phyloP scores from a whole-genome alignment of 75 land plant species.

The Azolla pinnata region DNA sequence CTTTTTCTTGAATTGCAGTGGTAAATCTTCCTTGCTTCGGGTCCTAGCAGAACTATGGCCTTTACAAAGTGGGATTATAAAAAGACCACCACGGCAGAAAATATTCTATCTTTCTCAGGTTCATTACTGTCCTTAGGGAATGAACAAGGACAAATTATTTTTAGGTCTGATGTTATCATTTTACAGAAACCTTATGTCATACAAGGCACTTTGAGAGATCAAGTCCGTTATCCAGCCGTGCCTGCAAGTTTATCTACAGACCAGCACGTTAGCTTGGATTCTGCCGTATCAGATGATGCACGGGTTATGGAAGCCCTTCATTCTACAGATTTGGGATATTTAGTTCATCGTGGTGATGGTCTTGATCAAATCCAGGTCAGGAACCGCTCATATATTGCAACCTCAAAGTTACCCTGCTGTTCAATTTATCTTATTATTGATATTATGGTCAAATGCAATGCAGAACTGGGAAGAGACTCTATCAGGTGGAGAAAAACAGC shows the following conservation, averaged over 20 bases:
- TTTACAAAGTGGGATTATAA: slow-evolving; percentile 35
- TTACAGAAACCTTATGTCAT: slow-evolving; percentile 36
- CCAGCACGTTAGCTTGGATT: slow-evolving; percentile 3
- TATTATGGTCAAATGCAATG: background rate
- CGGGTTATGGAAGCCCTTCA: slow-evolving; percentile 26
- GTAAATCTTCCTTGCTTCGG: slow-evolving; percentile 33
- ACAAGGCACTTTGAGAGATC: slow-evolving; percentile 35
- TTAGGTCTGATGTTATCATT: background rate
- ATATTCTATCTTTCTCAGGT: slow-evolving; percentile 44
- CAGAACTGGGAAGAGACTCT: slow-evolving; percentile 43
- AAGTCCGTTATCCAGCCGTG: slow-evolving; percentile 32
- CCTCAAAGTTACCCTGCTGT: slow-evolving; percentile 4
- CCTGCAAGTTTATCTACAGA: slow-evolving; percentile 3
- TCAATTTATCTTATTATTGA: background rate
- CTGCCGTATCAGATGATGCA: slow-evolving; percentile 18
- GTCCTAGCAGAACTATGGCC: slow-evolving; percentile 45
- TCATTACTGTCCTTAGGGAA: too few species aligned
- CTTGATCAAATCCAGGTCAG: slow-evolving; percentile 34
- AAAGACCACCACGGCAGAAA: slow-evolving; percentile 24
- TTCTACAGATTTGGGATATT: slow-evolving; percentile 34
- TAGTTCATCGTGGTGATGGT: slow-evolving; percentile 34
- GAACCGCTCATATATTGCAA: background rate
- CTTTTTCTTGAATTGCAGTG: slow-evolving; percentile 17
- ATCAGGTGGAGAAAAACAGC: slow-evolving; percentile 41
- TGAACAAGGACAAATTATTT: background rate